Evolutionary conservation across 306 rosid species (phyloP).

Genomic region (Lotus japonicus): DNA sequence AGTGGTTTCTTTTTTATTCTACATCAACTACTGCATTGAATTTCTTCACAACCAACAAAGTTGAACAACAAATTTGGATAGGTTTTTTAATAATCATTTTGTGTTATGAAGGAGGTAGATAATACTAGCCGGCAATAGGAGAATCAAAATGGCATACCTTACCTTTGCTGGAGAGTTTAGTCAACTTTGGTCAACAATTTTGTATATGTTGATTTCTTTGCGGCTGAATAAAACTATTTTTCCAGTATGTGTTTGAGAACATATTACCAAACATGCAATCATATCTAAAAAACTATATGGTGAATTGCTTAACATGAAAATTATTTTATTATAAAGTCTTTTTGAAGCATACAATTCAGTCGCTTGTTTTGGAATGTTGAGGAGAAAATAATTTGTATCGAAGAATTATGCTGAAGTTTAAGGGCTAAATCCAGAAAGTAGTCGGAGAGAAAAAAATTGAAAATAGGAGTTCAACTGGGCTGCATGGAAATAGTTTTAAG

Average conservation of each 20-base stretch:
- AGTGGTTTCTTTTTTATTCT: background rate
- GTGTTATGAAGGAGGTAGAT: background rate
- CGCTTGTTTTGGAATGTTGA: background rate
- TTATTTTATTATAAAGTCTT: background rate
- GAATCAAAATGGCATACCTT: background rate
- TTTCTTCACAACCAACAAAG: background rate
- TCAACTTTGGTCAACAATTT: background rate
- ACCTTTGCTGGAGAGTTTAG: background rate
- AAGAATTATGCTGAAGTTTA: background rate
- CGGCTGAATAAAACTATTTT: background rate
- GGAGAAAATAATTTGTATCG: background rate
- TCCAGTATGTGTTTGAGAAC: background rate
- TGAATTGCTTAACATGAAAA: background rate
- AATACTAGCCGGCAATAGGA: background rate
- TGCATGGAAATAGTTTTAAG: background rate
- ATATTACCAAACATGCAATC: background rate
- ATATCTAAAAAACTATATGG: background rate
- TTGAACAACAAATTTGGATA: background rate
- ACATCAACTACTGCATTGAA: slow-evolving; percentile 11
- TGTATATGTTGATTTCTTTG: too few relatives aligned
- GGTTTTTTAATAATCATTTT: background rate
- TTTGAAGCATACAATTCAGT: background rate
- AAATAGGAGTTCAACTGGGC: background rate
- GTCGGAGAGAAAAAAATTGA: background rate
- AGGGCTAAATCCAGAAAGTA: background rate